These are phyloP conservation scores for Aspergillus floridensis DNA, from an alignment of 2,329 filamentous ascomycete genomes.

Conservation along the genomic window DNA sequence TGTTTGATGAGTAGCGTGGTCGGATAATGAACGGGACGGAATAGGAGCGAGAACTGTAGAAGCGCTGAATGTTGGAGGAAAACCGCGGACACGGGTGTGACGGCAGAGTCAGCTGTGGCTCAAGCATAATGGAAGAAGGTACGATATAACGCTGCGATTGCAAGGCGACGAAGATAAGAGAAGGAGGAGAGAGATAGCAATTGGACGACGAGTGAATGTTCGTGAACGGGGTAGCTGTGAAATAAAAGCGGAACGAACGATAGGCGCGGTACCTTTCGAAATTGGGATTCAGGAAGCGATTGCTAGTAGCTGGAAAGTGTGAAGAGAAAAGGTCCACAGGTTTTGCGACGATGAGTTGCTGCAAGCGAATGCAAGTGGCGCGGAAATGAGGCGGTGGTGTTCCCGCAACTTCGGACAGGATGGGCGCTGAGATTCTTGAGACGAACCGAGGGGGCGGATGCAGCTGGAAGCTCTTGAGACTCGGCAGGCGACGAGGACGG, in stretches of 20 bases:
- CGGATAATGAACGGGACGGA: not conserved
- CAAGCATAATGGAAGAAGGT: not conserved
- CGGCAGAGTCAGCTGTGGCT: constrained; percentile 19
- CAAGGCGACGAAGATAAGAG: constrained; percentile 6
- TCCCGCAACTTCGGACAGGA: not conserved
- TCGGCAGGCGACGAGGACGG: not conserved
- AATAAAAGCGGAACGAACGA: not conserved
- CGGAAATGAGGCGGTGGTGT: not conserved
- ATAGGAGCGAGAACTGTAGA: constrained; percentile 12
- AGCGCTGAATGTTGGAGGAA: constrained; percentile 13
- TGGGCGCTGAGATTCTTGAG: not conserved
- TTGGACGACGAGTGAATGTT: not conserved
- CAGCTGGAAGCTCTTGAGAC: not conserved
- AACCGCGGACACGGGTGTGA: constrained; percentile 21
- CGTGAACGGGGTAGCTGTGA: not conserved
- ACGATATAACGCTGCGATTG: not conserved
- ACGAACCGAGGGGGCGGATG: not conserved
- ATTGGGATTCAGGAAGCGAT: not conserved
- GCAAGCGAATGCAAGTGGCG: not conserved
- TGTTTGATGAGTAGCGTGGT: not conserved
- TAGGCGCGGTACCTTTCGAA: constrained; percentile 15
- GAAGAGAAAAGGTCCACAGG: not conserved
- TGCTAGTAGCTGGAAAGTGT: not conserved
- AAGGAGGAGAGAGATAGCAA: not conserved
- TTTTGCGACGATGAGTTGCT: not conserved